Evolutionary conservation across 202 grass and related monocot species (phyloP).

Genomic region (Zizania palustris): DNA sequence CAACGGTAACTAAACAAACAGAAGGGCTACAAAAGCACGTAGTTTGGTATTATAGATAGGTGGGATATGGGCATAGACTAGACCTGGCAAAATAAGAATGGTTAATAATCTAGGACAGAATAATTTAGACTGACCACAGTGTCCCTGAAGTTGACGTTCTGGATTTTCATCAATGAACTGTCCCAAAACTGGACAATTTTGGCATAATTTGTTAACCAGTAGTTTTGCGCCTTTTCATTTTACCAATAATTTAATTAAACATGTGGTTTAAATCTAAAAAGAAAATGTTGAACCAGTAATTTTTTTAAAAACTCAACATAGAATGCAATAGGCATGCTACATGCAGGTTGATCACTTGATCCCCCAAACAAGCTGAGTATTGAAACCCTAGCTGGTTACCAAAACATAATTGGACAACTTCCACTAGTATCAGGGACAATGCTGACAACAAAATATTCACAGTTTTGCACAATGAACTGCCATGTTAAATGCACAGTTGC

Average conservation of each 20-base stretch:
- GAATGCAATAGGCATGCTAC: background rate
- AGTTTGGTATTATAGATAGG: background rate
- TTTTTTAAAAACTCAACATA: background rate
- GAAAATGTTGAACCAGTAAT: background rate
- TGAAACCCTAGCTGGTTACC: background rate
- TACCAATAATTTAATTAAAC: constrained; percentile 1
- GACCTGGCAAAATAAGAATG: background rate
- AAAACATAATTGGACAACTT: constrained; percentile 1
- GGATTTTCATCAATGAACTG: background rate
- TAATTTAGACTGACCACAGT: background rate
- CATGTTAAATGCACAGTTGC: background rate
- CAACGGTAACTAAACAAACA: background rate
- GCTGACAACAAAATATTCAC: background rate
- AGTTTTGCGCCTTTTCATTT: background rate
- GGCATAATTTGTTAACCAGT: constrained; percentile 3
- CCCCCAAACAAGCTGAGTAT: background rate
- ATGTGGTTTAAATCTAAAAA: background rate
- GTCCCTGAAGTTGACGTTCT: background rate
- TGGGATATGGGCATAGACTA: constrained; percentile 1
- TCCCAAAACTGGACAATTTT: background rate
- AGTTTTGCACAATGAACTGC: background rate
- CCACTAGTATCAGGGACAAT: background rate
- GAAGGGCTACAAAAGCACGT: background rate
- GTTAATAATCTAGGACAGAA: background rate
- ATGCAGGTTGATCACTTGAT: too few species aligned